phyloP scores from a whole-genome alignment of 108 stramenopile genomes.

The Bacterosira constricta region DNA sequence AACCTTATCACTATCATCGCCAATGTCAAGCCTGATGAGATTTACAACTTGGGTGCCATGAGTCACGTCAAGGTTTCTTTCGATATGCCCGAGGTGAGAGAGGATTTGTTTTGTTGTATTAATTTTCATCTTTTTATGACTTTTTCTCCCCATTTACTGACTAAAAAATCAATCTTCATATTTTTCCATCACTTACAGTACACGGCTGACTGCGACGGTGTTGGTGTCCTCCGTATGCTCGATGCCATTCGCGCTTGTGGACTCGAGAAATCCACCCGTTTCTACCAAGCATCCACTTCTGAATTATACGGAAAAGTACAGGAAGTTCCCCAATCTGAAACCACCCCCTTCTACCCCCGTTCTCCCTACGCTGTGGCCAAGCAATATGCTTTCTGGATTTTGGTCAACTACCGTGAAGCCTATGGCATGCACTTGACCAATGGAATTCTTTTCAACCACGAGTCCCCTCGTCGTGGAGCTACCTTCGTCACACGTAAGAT shows the following conservation, averaged over 20 bases:
- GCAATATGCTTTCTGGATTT: slow-evolving; percentile 98
- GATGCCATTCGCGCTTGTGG: slow-evolving; percentile 97
- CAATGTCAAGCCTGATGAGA: slow-evolving; percentile 89
- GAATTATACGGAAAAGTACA: slow-evolving; percentile 99
- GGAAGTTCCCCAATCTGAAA: slow-evolving; percentile 98
- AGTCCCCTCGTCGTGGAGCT: slow-evolving; percentile 97
- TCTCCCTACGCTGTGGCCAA: slow-evolving; percentile 99
- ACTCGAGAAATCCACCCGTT: slow-evolving; percentile 78
- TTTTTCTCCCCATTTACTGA: not conserved
- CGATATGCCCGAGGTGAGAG: slow-evolving; percentile 94
- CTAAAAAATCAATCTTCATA: not conserved
- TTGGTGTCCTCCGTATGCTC: slow-evolving; percentile 98
- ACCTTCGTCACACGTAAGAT: slow-evolving; percentile 99
- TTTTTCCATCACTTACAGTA: slow-evolving; percentile 49
- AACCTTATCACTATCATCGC: slow-evolving; percentile 94
- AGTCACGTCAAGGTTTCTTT: slow-evolving; percentile 99
- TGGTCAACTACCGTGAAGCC: slow-evolving; percentile 99
- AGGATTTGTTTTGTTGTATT: not conserved
- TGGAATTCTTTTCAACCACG: slow-evolving; percentile 99
- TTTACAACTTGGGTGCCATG: slow-evolving; percentile 99
- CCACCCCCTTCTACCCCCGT: slow-evolving; percentile 99
- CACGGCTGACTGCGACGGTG: slow-evolving; percentile 97
- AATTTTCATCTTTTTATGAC: not conserved
- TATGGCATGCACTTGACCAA: slow-evolving; percentile 98
- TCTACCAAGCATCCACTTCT: slow-evolving; percentile 98